Evolutionary conservation across 1,284 basidiomycete genomes (phyloP), one percentile per base, ranked within the genome.

Genomic region (Anthracocystis walkeri): DNA sequence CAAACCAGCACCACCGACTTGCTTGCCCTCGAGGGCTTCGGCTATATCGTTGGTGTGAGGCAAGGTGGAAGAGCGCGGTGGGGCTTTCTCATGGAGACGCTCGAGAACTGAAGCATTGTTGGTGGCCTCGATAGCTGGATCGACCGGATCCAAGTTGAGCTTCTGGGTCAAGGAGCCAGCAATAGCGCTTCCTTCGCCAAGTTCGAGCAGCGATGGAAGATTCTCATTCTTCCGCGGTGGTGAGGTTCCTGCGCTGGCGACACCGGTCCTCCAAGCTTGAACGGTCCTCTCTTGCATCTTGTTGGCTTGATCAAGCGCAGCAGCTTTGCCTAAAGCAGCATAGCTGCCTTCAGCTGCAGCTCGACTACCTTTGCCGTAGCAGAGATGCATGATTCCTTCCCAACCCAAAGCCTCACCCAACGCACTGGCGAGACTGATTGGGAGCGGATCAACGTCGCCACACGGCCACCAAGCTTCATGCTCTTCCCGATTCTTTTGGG

Each of bases 331-430:
- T 3, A 83, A 66, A 0, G 82, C 64, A 1, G 51, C 52, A 48
- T 70, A 81, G 29, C 60, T 59, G 14, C 78, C 76, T 44, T 67
- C 73, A 0, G 48, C 45, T 2, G 65, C 73, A 35, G 68, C 67
- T 25, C 60, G 59, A 58, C 80, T 82, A 31, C 75, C 79, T 21
- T 58, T 54, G 16, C 82, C 82, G 42, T 84, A 84, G 65, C 82
- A 84, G 20, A 84, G 70, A 20, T 80, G 72, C 77, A 83, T 75
- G 62, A 83, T 76, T 16, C 82, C 82, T 35, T 82, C 78, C 82
- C 82, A 84, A 10, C 82, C 82, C n/a, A 84, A 59, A 3, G 80
- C 77, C 27, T 74, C 49, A 2, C 75, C 79, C 7, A 83, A 54
- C 0, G 82, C 82, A 20, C 63, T 75, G 10, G 75, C 42, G n/a